Percentiles rank a stretch among this genome's conserved stretches.
These are phyloP conservation scores for Globisporangium splendens DNA, from an alignment of 352 stramenopile species.

Conservation along the genomic window DNA sequence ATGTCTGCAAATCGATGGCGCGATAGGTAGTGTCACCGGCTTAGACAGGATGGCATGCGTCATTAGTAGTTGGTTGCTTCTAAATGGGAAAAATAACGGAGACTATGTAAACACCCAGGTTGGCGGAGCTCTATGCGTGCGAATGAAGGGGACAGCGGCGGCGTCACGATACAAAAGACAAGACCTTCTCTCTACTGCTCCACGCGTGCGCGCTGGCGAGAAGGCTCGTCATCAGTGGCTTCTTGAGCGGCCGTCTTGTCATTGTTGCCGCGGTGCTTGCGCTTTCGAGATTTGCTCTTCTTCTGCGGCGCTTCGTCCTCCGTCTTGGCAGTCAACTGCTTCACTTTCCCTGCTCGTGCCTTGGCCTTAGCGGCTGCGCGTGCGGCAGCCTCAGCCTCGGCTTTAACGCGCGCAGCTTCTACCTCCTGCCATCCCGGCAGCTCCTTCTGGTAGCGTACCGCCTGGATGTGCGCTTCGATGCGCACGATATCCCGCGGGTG, in stretches of 20 bases:
- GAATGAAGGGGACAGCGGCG: not conserved
- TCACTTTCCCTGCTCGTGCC: slow-evolving; percentile 9
- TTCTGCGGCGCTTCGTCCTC: not conserved
- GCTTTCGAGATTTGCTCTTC: slow-evolving; percentile 8
- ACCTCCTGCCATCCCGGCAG: slow-evolving; percentile 46
- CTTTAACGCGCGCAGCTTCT: slow-evolving; percentile 31
- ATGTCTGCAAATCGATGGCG: too few species aligned
- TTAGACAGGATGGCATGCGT: not conserved
- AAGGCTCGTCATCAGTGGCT: slow-evolving; percentile 2
- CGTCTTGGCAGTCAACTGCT: slow-evolving; percentile 9
- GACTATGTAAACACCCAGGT: not conserved
- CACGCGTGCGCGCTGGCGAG: slow-evolving; percentile 6
- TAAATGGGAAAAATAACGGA: not conserved
- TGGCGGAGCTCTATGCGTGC: not conserved
- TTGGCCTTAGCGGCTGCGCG: slow-evolving; percentile 4
- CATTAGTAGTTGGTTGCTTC: not conserved
- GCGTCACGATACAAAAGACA: not conserved
- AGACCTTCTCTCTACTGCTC: not conserved
- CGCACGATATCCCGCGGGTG: slow-evolving; percentile 44
- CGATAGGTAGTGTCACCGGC: not conserved
- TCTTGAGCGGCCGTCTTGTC: not conserved
- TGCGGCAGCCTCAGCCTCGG: slow-evolving; percentile 11
- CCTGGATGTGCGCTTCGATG: slow-evolving; percentile 52
- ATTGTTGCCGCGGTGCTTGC: slow-evolving; percentile 1
- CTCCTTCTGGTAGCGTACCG: slow-evolving; percentile 51